These are phyloP conservation scores for Luvunga scandens DNA, from an alignment of 345 rosid species.

Conservation along the genomic window DNA sequence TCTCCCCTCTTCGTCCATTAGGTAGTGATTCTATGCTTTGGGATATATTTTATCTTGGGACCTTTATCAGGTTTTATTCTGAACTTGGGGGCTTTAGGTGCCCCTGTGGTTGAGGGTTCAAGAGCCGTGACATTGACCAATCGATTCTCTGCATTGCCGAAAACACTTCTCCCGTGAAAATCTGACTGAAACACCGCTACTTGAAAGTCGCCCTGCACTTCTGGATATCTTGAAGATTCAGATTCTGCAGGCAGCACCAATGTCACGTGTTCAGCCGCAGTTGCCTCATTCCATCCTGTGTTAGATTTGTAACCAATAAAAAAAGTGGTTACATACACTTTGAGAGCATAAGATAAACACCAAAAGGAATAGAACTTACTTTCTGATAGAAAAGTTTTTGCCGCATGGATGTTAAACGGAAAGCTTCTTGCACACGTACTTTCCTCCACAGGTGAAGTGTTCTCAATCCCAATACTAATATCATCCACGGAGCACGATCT, in stretches of 20 bases:
- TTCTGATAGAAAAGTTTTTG: slow-evolving; percentile 68
- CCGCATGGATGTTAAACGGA: slow-evolving; percentile 56
- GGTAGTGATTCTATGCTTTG: slow-evolving; percentile 52
- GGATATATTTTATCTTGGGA: slow-evolving; percentile 72
- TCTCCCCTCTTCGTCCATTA: slow-evolving; percentile 11
- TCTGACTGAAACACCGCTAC: slow-evolving; percentile 23
- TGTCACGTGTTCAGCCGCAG: slow-evolving; percentile 59
- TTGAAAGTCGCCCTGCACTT: slow-evolving; percentile 17
- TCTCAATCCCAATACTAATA: slow-evolving; percentile 9
- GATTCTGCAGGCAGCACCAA: slow-evolving; percentile 50
- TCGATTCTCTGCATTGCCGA: slow-evolving; percentile 25
- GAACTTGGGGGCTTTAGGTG: slow-evolving; percentile 35
- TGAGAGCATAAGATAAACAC: not conserved
- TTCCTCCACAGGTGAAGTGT: slow-evolving; percentile 13
- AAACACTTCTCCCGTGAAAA: slow-evolving; percentile 10
- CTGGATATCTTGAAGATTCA: slow-evolving; percentile 26
- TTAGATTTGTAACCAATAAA: not conserved
- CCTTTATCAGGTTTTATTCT: slow-evolving; percentile 58
- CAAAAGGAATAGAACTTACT: slow-evolving; percentile 43
- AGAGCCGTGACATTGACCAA: not conserved
- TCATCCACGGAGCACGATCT: slow-evolving; percentile 13
- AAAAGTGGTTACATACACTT: not conserved
- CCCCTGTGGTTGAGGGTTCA: slow-evolving; percentile 22
- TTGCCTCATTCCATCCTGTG: slow-evolving; percentile 92
- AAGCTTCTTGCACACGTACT: slow-evolving; percentile 25